These are phyloP conservation scores for Heliocybe sulcata DNA, from an alignment of 1,284 basidiomycete species.

Conservation along the genomic window DNA sequence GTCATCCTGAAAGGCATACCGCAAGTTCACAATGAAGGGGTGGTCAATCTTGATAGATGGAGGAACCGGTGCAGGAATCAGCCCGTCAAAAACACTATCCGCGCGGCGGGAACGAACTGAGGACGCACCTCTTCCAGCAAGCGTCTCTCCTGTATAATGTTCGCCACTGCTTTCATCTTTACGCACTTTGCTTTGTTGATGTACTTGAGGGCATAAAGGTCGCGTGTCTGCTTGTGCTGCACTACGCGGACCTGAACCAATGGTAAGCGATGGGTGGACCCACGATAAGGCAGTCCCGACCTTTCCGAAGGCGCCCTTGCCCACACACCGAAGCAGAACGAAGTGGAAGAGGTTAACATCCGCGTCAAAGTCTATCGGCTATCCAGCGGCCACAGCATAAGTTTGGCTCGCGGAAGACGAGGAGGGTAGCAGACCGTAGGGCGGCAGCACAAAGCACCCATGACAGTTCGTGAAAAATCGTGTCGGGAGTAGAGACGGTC, in stretches of 20 bases:
- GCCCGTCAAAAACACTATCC: neutral
- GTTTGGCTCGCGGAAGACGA: constrained; percentile 4
- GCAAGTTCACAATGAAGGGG: constrained; percentile 92
- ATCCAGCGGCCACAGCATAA: constrained; percentile 8
- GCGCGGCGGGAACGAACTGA: constrained; percentile 21
- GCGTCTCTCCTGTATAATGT: constrained; percentile 92
- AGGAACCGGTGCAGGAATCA: constrained; percentile 1
- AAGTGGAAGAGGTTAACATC: constrained; percentile 98
- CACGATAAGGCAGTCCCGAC: constrained; percentile 31
- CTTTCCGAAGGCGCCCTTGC: constrained; percentile 98
- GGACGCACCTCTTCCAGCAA: constrained; percentile 80
- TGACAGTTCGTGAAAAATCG: constrained; percentile 25
- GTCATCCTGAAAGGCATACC: constrained; percentile 98
- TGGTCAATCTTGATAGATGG: constrained; percentile 74
- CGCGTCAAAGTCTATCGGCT: constrained; percentile 98
- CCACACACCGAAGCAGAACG: constrained; percentile 87
- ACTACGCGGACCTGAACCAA: constrained; percentile 84
- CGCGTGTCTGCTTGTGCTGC: constrained; percentile 95
- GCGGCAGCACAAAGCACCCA: constrained; percentile 83
- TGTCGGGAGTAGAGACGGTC: constrained; percentile 12
- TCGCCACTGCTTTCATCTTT: constrained; percentile 96
- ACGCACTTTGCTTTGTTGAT: constrained; percentile 98
- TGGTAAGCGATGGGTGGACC: constrained; percentile 3
- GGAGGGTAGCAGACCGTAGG: constrained; percentile 46
- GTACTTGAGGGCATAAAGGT: constrained; percentile 96